phyloP scores from a whole-genome alignment of 768 basidiomycete genomes.

The Naganishia onofrii region DNA sequence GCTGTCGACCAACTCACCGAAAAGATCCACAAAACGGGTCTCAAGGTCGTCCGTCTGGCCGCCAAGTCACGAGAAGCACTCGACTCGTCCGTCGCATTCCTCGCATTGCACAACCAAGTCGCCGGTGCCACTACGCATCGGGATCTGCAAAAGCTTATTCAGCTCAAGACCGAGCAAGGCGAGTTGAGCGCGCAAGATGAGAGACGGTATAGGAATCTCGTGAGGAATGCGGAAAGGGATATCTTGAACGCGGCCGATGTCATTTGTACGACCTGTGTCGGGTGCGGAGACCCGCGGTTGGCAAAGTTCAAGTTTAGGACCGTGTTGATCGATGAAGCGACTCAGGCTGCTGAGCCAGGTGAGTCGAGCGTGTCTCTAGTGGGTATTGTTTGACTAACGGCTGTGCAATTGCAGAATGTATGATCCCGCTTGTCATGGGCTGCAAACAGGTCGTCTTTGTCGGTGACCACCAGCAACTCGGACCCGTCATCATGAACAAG shows the following conservation, averaged over 20 bases:
- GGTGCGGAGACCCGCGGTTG: slow-evolving; percentile 91
- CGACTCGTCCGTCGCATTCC: slow-evolving; percentile 88
- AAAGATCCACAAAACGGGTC: slow-evolving; percentile 97
- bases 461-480: slow-evolving; percentile 93
- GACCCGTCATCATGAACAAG: slow-evolving; percentile 99
- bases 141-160: slow-evolving; percentile 95
- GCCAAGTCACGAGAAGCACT: slow-evolving; percentile 98
- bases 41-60: slow-evolving; percentile 95
- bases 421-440: slow-evolving; percentile 97
- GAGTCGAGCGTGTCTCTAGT: slow-evolving; percentile 32
- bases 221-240: slow-evolving; percentile 94
- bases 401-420: slow-evolving; percentile 69
- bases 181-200: slow-evolving; percentile 96
- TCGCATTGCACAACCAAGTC: slow-evolving; percentile 95
- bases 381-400: not conserved
- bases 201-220: slow-evolving; percentile 93
- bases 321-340: slow-evolving; percentile 96
- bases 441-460: slow-evolving; percentile 98
- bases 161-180: slow-evolving; percentile 95
- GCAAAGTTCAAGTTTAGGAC: slow-evolving; percentile 98
- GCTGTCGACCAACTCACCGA: slow-evolving; percentile 98
- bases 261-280: slow-evolving; percentile 97
- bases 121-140: slow-evolving; percentile 93
- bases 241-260: slow-evolving; percentile 92
- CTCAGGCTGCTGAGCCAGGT: slow-evolving; percentile 97